These are phyloP conservation scores for Pichia sp. DNA, from an alignment of 1,139 yeast genomes.

Conservation along the genomic window DNA sequence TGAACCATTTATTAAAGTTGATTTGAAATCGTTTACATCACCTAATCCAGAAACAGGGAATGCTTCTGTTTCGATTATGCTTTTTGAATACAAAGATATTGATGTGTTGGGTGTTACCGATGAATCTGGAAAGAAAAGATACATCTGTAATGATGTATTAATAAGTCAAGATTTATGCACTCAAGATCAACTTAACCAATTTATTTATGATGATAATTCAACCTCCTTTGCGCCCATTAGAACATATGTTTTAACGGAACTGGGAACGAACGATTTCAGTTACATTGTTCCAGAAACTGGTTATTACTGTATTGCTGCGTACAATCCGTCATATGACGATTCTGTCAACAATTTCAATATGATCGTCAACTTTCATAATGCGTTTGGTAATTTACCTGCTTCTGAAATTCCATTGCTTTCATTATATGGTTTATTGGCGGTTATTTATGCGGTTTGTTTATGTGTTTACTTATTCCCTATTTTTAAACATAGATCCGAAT, in stretches of 20 bases:
- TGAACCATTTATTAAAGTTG: slow-evolving; percentile 50
- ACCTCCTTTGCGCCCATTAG: slow-evolving; percentile 43
- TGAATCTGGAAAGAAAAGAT: slow-evolving; percentile 37
- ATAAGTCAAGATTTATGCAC: slow-evolving; percentile 52
- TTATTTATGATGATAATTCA: slow-evolving; percentile 42
- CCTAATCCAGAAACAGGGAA: slow-evolving; percentile 30
- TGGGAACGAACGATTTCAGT: slow-evolving; percentile 54
- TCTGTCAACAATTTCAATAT: slow-evolving; percentile 45
- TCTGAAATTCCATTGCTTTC: slow-evolving; percentile 88
- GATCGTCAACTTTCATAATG: slow-evolving; percentile 73
- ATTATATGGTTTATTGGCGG: slow-evolving; percentile 77
- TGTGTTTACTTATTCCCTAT: slow-evolving; percentile 81
- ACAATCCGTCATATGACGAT: slow-evolving; percentile 31
- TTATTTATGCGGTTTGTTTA: slow-evolving; percentile 75
- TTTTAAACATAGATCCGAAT: slow-evolving; percentile 78
- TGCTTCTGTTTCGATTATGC: slow-evolving; percentile 54
- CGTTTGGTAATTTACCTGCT: slow-evolving; percentile 85
- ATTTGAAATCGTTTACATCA: slow-evolving; percentile 28
- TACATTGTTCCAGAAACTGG: slow-evolving; percentile 74
- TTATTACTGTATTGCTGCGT: slow-evolving; percentile 83
- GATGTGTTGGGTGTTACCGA: slow-evolving; percentile 53
- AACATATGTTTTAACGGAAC: slow-evolving; percentile 47
- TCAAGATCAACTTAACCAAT: slow-evolving; percentile 49
- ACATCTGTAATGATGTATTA: slow-evolving; percentile 73
- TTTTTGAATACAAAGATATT: slow-evolving; percentile 80